These are phyloP conservation scores for Kazachstania sp. DNA, from an alignment of 1,139 yeast species.

Conservation along the genomic window DNA sequence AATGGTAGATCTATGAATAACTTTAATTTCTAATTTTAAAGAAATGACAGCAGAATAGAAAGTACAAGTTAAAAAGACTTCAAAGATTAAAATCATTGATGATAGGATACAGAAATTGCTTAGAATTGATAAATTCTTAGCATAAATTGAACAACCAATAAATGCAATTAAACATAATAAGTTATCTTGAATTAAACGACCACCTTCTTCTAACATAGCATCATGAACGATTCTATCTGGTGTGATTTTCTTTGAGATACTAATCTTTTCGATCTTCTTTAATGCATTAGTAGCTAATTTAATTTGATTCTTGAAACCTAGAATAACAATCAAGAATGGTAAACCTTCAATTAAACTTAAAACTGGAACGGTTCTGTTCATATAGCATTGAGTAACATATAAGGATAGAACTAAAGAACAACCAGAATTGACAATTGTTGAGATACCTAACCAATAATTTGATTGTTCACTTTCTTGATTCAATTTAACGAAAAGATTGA, in stretches of 20 bases:
- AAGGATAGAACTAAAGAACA: constrained; percentile 84
- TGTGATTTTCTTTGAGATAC: constrained; percentile 27
- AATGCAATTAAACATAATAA: constrained; percentile 68
- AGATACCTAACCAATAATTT: constrained; percentile 79
- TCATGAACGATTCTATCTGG: constrained; percentile 36
- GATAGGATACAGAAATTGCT: constrained; percentile 77
- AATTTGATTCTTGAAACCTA: constrained; percentile 87
- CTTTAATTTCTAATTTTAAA: constrained; percentile 79
- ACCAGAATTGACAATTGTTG: constrained; percentile 71
- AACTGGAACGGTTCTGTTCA: constrained; percentile 56
- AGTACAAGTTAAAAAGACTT: constrained; percentile 67
- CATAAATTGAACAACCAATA: constrained; percentile 56
- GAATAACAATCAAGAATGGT: constrained; percentile 85
- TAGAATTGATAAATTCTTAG: constrained; percentile 65
- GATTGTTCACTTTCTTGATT: constrained; percentile 56
- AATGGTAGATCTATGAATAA: constrained; percentile 78
- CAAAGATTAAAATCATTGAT: constrained; percentile 64
- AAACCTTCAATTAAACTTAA: constrained; percentile 81
- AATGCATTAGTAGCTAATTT: constrained; percentile 51
- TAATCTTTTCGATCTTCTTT: constrained; percentile 30
- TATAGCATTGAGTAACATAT: constrained; percentile 45
- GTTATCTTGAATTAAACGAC: constrained; percentile 72
- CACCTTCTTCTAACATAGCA: constrained; percentile 61
- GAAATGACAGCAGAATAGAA: constrained; percentile 82
- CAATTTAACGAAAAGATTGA: constrained; percentile 75